A percentile compares a stretch with the other conserved stretches of the same genome.
phyloP scores from a whole-genome alignment of 495 filamentous ascomycete genomes.

The Talaromyces thailandensis region DNA sequence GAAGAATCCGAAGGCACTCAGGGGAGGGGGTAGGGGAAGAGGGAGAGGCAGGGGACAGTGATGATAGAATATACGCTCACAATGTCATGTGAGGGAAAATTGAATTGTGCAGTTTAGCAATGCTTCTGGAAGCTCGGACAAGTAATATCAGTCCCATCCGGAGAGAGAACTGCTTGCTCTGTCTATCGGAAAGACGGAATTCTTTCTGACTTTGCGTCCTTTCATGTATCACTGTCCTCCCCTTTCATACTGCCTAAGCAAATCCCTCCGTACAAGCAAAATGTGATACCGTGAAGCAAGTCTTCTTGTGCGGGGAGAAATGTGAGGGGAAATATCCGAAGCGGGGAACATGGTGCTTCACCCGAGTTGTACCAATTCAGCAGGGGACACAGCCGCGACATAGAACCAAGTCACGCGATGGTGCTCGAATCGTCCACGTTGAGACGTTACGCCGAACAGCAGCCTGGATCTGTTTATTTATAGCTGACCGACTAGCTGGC shows the following conservation, averaged over 20 bases:
- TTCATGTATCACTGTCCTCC: not conserved
- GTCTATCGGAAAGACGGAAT: not conserved
- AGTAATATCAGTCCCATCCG: not conserved
- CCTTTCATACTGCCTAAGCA: not conserved
- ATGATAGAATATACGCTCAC: not conserved
- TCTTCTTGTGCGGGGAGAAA: not conserved
- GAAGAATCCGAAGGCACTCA: slow-evolving; percentile 24
- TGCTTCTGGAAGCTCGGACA: too few relatives aligned
- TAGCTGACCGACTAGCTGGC: not conserved
- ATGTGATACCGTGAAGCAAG: not conserved
- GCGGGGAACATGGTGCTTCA: not conserved
- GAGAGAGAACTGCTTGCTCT: not conserved
- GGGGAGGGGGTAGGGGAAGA: slow-evolving; percentile 11
- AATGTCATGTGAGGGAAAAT: too few relatives aligned
- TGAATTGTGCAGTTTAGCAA: too few relatives aligned
- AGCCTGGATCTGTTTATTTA: not conserved
- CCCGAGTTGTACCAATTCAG: not conserved
- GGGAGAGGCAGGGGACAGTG: not conserved
- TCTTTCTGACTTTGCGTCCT: too few relatives aligned
- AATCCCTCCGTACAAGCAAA: not conserved
- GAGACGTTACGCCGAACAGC: not conserved
- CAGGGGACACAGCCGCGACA: not conserved
- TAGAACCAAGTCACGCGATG: not conserved
- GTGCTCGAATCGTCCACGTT: not conserved
- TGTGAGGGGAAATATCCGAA: not conserved